Evolutionary conservation across 2,329 filamentous ascomycete species (phyloP).

Genomic region (Venturia effusa): DNA sequence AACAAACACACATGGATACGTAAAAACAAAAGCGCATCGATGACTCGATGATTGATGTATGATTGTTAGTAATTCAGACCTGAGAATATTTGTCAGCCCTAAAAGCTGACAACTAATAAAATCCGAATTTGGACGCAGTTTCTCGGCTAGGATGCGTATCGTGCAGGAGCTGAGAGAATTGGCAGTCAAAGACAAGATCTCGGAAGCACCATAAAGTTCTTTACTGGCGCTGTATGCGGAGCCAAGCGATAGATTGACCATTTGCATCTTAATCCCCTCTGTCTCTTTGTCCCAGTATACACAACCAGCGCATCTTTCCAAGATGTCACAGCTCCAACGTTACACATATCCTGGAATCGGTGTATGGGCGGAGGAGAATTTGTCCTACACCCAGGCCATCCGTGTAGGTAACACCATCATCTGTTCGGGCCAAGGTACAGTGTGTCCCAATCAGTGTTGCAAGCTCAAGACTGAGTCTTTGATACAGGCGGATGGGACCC

Average conservation of each 20-base stretch:
- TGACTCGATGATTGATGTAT: too few relatives aligned
- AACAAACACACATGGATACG: too few relatives aligned
- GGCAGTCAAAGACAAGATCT: background rate
- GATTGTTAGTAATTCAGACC: too few relatives aligned
- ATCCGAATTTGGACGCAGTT: background rate
- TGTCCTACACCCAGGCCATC: constrained; percentile 26
- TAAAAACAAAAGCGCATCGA: too few relatives aligned
- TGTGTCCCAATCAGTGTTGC: background rate
- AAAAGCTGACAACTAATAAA: background rate
- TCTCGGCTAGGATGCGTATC: background rate
- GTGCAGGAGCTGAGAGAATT: background rate
- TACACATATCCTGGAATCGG: constrained; percentile 30
- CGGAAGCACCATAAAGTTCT: background rate
- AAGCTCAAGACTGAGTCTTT: background rate
- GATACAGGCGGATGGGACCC: constrained; percentile 26
- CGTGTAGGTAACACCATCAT: constrained; percentile 25
- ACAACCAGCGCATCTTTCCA: background rate
- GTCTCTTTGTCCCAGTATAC: background rate
- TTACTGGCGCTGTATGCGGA: background rate
- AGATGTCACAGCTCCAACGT: constrained; percentile 29
- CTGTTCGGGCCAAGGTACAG: constrained; percentile 26
- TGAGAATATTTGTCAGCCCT: background rate
- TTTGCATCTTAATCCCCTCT: background rate
- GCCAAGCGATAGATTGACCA: background rate
- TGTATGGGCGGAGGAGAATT: constrained; percentile 22